Base-by-base conservation (phyloP, 2,329 filamentous ascomycete genomes). In the Akanthomyces dipterigenus region DNA sequence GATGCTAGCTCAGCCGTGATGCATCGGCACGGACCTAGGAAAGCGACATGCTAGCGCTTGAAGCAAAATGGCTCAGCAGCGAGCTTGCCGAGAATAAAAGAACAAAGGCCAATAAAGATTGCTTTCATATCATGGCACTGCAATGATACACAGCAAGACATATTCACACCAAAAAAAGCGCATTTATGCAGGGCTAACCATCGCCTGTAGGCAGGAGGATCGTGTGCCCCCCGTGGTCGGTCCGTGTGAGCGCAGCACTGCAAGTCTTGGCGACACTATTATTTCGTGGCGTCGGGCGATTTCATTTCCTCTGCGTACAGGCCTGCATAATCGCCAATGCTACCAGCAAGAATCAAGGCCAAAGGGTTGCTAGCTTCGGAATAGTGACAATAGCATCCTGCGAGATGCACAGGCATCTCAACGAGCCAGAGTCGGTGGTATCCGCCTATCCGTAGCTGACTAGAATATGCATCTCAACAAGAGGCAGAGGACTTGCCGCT, bases 201-300 rank as follows among this genome's bases (percentile, higher is more conserved):
- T 14, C n/a, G n/a, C n/a, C n/a, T n/a, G n/a, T 20, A n/a, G 20
- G 14, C 43, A 57, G 42, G 55, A 53, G 49, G 31, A 57, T 48
- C 43, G 42, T 34, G n/a, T 46, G 55, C 55, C 31, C 22, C 28
- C 7, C 6, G 26, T 55, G 53, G 24, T 12, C 26, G 9, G 11
- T 36, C 9, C 16, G 53, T 22, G 38, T 14, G 12, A 12, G 26
- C 8, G 22, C 36, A 55, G 36, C 36, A 55, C 36, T 53, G 20
- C 49, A 38, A 38, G 49, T 31, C 49, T 24, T 28, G 9, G 43
- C n/a, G 12, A 28, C 26, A 36, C 51, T 55, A 55, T 55, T 49
- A 28, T n/a, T n/a, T n/a, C n/a, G 43, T 57, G 55, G 55, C 55
- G 55, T 49, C 55, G 43, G 55, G 54, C 40, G 7, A 46, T 14